Conservation (phyloP, 2,329 filamentous ascomycete genomes). For the Lecanicillium sp. region DNA sequence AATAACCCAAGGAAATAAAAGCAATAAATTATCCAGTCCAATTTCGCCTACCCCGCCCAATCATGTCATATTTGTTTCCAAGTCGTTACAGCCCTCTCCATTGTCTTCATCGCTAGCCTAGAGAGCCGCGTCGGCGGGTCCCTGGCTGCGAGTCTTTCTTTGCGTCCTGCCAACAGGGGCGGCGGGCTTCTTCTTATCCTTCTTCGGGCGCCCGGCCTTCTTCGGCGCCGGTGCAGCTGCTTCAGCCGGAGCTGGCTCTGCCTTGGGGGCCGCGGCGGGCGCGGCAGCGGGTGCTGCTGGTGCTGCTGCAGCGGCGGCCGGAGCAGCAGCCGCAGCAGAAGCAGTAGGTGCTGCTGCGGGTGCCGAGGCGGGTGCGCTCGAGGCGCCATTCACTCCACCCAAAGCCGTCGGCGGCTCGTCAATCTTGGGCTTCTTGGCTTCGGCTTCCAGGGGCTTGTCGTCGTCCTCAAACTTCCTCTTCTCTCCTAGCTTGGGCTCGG, state of each 20-base stretch:
- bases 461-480: slow-evolving; percentile 34
- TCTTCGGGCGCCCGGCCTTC: slow-evolving; percentile 23
- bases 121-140: slow-evolving; percentile 20
- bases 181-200: slow-evolving; percentile 30
- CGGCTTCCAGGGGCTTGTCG: slow-evolving; percentile 7
- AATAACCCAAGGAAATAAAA: neutral
- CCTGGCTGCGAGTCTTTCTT: slow-evolving; percentile 36
- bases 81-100: too few species aligned
- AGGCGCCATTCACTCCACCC: slow-evolving; percentile 14
- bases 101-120: neutral
- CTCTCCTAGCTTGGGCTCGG: slow-evolving; percentile 13
- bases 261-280: neutral
- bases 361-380: neutral
- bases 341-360: neutral
- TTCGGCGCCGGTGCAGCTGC: slow-evolving; percentile 7
- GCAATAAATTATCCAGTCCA: neutral
- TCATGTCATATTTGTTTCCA: too few species aligned
- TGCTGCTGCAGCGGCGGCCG: slow-evolving; percentile 2
- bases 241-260: slow-evolving; percentile 1
- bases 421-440: slow-evolving; percentile 15
- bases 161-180: slow-evolving; percentile 26
- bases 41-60: neutral
- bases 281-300: slow-evolving; percentile 14
- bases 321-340: slow-evolving; percentile 1
- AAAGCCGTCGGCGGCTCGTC: slow-evolving; percentile 10